Conservation (phyloP, 768 basidiomycete genomes). For the Suillus tomentosus region DNA sequence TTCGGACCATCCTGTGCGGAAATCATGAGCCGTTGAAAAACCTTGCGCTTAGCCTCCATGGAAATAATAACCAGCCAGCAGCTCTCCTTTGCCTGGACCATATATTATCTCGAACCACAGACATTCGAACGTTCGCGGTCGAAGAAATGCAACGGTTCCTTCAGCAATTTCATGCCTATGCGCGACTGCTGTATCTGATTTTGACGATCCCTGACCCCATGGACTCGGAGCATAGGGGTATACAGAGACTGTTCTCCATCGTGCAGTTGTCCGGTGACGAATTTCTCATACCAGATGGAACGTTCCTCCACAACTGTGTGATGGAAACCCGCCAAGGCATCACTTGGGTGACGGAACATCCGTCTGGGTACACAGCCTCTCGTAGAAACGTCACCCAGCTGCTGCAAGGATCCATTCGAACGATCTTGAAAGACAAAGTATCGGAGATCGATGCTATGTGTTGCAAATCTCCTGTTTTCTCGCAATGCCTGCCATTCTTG, state of each 20-base stretch:
- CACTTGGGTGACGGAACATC: background rate
- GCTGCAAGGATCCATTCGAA: slow-evolving; percentile 28
- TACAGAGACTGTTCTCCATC: slow-evolving; percentile 41
- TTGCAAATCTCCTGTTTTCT: slow-evolving; percentile 32
- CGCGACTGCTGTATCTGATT: slow-evolving; percentile 33
- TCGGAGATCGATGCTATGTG: slow-evolving; percentile 37
- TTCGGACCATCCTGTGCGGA: slow-evolving; percentile 31
- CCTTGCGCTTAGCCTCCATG: slow-evolving; percentile 36
- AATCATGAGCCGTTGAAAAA: slow-evolving; percentile 30
- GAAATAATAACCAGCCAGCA: slow-evolving; percentile 29
- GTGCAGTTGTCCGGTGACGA: slow-evolving; percentile 27
- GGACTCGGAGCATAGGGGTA: slow-evolving; percentile 7
- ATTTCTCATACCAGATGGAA: slow-evolving; percentile 1
- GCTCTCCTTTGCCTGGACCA: slow-evolving; percentile 49
- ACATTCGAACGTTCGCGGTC: slow-evolving; percentile 26
- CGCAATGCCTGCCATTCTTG: slow-evolving; percentile 41
- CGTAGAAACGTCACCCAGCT: slow-evolving; percentile 22
- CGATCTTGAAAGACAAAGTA: slow-evolving; percentile 32
- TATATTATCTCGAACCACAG: slow-evolving; percentile 34
- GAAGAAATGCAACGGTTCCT: slow-evolving; percentile 34
- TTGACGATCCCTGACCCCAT: slow-evolving; percentile 31
- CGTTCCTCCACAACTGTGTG: background rate
- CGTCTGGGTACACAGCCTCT: slow-evolving; percentile 14
- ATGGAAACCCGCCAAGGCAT: background rate
- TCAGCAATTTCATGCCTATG: slow-evolving; percentile 38